phyloP scores from a whole-genome alignment of 768 basidiomycete species.

The Suillus weaverae region DNA sequence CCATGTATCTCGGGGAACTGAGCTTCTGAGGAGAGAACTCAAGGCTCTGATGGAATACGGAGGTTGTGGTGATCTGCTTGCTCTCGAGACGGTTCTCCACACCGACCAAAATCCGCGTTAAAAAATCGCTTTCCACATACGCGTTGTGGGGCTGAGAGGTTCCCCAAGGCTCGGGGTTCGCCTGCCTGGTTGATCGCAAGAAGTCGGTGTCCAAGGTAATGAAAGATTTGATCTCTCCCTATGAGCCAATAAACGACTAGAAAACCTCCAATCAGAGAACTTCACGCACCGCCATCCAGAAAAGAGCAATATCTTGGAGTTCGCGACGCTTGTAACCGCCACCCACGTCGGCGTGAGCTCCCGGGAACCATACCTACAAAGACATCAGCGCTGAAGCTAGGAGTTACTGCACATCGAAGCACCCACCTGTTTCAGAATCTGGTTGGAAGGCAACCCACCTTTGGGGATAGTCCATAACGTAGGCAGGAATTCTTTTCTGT shows the following conservation, averaged over 20 bases:
- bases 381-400: neutral
- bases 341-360: constrained; percentile 23
- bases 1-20: neutral
- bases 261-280: neutral
- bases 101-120: neutral
- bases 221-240: constrained; percentile 8
- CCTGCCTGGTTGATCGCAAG: constrained; percentile 4
- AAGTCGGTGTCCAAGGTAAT: constrained; percentile 3
- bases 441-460: constrained; percentile 8
- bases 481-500: constrained; percentile 24
- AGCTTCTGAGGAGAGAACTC: constrained; percentile 5
- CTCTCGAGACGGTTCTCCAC: constrained; percentile 10
- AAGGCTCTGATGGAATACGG: constrained; percentile 8
- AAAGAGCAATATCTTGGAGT: constrained; percentile 19
- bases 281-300: constrained; percentile 24
- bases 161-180: constrained; percentile 10
- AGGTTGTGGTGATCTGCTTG: neutral
- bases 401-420: neutral
- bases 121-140: neutral
- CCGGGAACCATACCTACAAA: constrained; percentile 27
- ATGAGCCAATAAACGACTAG: neutral
- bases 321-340: constrained; percentile 17
- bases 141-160: constrained; percentile 10
- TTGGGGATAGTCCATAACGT: constrained; percentile 16
- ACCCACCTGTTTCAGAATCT: constrained; percentile 16